Conservation (phyloP, 345 rosid genomes). For the Rhizophora mangle region DNA sequence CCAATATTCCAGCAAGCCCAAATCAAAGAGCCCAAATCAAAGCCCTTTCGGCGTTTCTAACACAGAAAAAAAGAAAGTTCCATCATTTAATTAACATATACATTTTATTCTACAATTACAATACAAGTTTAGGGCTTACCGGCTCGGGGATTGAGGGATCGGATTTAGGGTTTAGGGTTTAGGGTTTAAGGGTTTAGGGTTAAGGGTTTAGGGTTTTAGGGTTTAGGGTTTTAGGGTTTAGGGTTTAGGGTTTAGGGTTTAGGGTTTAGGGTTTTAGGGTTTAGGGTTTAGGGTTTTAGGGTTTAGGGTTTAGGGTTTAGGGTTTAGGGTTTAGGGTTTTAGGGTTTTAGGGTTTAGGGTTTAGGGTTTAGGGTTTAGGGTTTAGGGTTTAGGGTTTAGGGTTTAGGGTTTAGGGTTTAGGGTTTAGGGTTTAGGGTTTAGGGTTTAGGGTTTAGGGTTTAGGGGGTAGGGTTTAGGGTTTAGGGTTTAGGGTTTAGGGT, state of each 20-base stretch:
- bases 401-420: conserved; percentile 20
- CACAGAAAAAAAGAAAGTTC: too few relatives aligned
- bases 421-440: conserved; percentile 20
- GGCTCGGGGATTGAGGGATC: too few relatives aligned
- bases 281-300: too few relatives aligned
- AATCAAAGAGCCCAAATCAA: too few relatives aligned
- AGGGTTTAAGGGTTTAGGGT: conserved; percentile 18
- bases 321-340: too few relatives aligned
- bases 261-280: conserved; percentile 17
- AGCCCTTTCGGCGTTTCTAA: too few relatives aligned
- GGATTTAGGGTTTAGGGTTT: conserved; percentile 22
- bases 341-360: conserved; percentile 1
- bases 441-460: conserved; percentile 16
- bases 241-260: conserved; percentile 20
- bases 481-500: conserved; percentile 23
- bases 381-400: conserved; percentile 24
- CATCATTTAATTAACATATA: too few relatives aligned
- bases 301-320: too few relatives aligned
- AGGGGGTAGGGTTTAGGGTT: not conserved
- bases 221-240: conserved; percentile 11
- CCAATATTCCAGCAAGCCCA: too few relatives aligned
- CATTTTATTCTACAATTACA: too few relatives aligned
- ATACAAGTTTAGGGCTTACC: not conserved
- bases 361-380: conserved; percentile 14
- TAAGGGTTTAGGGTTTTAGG: conserved; percentile 6